Conservation (phyloP, 2,329 filamentous ascomycete species). For the Colletotrichum musae region DNA sequence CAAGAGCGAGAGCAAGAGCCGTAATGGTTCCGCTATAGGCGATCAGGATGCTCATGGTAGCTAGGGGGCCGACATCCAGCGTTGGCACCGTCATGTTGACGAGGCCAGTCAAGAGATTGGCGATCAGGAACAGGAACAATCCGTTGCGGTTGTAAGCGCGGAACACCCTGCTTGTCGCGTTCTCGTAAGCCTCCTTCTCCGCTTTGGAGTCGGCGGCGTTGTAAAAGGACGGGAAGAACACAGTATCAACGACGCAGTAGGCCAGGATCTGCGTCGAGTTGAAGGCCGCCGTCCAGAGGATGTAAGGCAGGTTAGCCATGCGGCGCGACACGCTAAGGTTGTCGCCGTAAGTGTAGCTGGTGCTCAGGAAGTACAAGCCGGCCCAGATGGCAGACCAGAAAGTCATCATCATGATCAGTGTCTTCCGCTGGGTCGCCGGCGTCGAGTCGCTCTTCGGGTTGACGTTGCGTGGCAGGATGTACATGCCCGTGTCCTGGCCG, state of each 20-base stretch:
- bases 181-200: slow-evolving; percentile 75
- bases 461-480: slow-evolving; percentile 77
- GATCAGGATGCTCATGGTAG: slow-evolving; percentile 81
- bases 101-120: slow-evolving; percentile 89
- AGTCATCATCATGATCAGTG: slow-evolving; percentile 74
- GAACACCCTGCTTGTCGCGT: slow-evolving; percentile 86
- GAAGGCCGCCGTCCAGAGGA: slow-evolving; percentile 93
- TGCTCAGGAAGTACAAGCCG: slow-evolving; percentile 77
- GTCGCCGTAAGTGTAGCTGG: slow-evolving; percentile 78
- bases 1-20: slow-evolving; percentile 76
- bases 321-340: slow-evolving; percentile 86
- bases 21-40: slow-evolving; percentile 80
- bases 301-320: slow-evolving; percentile 92
- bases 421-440: slow-evolving; percentile 64
- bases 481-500: slow-evolving; percentile 86
- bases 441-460: slow-evolving; percentile 58
- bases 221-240: slow-evolving; percentile 83
- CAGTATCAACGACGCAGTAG: slow-evolving; percentile 83
- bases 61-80: slow-evolving; percentile 74
- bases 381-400: slow-evolving; percentile 79
- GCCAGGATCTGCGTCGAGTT: slow-evolving; percentile 86
- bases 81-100: slow-evolving; percentile 92
- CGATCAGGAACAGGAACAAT: slow-evolving; percentile 85
- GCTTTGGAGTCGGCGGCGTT: slow-evolving; percentile 66
- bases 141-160: slow-evolving; percentile 91